These are phyloP conservation scores for Hamiltosporidium tvaerminnensis DNA, from an alignment of 371 early-diverging fungal species.

Conservation along the genomic window DNA sequence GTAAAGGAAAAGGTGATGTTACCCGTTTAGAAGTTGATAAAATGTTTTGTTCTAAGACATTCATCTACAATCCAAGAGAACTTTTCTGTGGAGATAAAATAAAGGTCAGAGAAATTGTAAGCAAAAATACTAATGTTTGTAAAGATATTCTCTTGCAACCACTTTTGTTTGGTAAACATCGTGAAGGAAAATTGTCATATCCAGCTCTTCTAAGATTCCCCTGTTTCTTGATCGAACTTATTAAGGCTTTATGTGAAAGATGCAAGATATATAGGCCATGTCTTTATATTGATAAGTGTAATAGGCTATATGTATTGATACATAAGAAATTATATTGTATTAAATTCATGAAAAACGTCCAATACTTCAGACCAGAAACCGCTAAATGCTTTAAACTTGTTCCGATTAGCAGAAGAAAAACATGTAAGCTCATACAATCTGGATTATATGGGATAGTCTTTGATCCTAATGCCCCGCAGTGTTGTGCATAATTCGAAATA, in stretches of 20 bases:
- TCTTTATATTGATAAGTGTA: background rate
- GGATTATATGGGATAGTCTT: conserved; percentile 2
- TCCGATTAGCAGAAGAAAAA: background rate
- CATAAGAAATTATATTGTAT: background rate
- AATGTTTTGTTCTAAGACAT: background rate
- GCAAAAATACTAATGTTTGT: background rate
- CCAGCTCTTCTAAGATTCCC: conserved; percentile 4
- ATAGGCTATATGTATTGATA: background rate
- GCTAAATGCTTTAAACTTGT: background rate
- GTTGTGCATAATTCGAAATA: background rate
- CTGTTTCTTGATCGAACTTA: background rate
- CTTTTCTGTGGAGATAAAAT: background rate
- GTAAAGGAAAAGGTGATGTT: no score
- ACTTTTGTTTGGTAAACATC: background rate
- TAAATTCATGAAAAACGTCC: background rate
- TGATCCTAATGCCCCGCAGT: background rate
- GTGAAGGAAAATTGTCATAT: background rate
- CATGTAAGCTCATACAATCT: background rate
- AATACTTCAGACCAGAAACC: background rate
- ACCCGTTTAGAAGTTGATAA: background rate
- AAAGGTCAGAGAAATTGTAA: background rate
- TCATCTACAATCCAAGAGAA: background rate
- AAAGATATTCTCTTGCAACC: background rate
- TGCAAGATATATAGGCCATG: background rate
- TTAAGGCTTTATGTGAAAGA: background rate